phyloP scores from a whole-genome alignment of 495 filamentous ascomycete species.

The Mytilinidion resinicola region DNA sequence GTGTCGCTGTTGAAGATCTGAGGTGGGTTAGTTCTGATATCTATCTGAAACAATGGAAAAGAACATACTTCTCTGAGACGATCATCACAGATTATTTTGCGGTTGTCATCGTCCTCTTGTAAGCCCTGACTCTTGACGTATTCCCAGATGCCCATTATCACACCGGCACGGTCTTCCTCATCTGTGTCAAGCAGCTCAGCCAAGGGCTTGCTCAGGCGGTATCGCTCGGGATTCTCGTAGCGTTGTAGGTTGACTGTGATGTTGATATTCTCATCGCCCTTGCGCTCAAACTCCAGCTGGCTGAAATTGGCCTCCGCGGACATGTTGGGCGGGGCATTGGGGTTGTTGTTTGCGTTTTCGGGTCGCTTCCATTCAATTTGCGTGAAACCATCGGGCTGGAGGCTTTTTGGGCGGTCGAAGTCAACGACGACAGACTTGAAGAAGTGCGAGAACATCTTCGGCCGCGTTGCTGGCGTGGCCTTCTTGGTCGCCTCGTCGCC shows the following conservation, averaged over 20 bases:
- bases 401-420: conserved; percentile 60
- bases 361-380: conserved; percentile 66
- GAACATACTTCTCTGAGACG: conserved; percentile 61
- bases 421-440: conserved; percentile 89
- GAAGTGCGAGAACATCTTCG: conserved; percentile 80
- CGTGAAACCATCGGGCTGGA: conserved; percentile 51
- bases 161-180: conserved; percentile 78
- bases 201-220: conserved; percentile 65
- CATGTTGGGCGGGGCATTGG: conserved; percentile 13
- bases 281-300: conserved; percentile 81
- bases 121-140: conserved; percentile 82
- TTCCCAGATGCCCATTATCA: conserved; percentile 88
- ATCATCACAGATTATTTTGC: conserved; percentile 83
- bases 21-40: neutral
- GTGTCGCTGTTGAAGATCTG: conserved; percentile 74
- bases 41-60: neutral
- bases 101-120: conserved; percentile 89
- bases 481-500: conserved; percentile 39
- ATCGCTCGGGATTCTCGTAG: conserved; percentile 82
- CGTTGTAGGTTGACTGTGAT: conserved; percentile 80
- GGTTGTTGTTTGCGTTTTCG: conserved; percentile 37
- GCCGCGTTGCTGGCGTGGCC: conserved; percentile 30
- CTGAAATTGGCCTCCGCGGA: conserved; percentile 69
- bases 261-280: conserved; percentile 87
- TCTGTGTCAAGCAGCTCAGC: conserved; percentile 80